Evolutionary conservation across 306 rosid genomes (phyloP).

Genomic region (Clitoria ternatea): DNA sequence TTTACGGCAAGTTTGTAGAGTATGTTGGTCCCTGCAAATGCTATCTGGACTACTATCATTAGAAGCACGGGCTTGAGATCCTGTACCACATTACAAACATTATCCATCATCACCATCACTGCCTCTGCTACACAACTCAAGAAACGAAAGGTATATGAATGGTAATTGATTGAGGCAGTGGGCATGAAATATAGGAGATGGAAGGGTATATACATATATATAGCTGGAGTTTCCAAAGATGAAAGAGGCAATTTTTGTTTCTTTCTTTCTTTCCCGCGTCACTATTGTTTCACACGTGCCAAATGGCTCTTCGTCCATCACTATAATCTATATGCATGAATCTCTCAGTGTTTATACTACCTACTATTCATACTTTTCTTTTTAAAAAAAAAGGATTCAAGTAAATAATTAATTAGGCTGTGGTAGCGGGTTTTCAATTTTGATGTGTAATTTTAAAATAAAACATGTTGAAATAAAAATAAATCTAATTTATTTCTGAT

Average conservation of each 20-base stretch:
- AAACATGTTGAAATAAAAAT: too few species aligned
- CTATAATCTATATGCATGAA: too few species aligned
- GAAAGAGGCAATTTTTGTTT: constrained; percentile 9
- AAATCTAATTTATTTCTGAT: too few species aligned
- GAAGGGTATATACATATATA: not conserved
- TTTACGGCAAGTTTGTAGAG: constrained; percentile 55
- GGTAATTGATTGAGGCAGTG: not conserved
- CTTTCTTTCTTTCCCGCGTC: constrained; percentile 21
- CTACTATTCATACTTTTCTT: too few species aligned
- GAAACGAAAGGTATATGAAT: too few species aligned
- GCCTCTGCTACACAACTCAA: not conserved
- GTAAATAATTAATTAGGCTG: too few species aligned
- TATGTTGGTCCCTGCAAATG: constrained; percentile 52
- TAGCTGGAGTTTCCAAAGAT: not conserved
- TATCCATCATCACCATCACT: not conserved
- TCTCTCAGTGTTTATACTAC: too few species aligned
- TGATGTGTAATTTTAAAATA: too few species aligned
- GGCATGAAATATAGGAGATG: not conserved
- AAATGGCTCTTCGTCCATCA: not conserved
- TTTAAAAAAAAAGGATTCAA: too few species aligned
- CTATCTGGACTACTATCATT: constrained; percentile 49
- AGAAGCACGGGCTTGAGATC: constrained; percentile 41
- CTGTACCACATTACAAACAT: constrained; percentile 19
- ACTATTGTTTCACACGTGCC: constrained; percentile 18
- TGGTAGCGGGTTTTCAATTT: too few species aligned